phyloP scores from a whole-genome alignment of 2,329 filamentous ascomycete genomes.

The Xylaria sp. region DNA sequence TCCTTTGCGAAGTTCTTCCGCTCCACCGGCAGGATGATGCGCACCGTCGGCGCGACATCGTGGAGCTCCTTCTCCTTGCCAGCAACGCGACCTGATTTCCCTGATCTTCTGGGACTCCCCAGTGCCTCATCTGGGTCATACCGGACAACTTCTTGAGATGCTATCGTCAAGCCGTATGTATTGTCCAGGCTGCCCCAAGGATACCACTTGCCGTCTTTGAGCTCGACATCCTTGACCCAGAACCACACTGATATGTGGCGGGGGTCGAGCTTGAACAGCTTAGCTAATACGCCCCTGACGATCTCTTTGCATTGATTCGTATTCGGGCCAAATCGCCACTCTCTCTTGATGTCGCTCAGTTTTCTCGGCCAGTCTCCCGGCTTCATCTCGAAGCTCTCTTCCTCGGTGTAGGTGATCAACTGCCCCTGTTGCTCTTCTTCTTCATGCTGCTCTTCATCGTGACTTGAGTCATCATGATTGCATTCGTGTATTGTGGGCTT shows the following conservation, averaged over 20 bases:
- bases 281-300: conserved; percentile 23
- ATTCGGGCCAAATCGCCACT: conserved; percentile 28
- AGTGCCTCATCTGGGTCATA: conserved; percentile 26
- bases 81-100: background rate
- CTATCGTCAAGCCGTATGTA: conserved; percentile 28
- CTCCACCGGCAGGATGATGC: conserved; percentile 29
- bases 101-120: conserved; percentile 1
- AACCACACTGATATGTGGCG: conserved; percentile 29
- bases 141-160: conserved; percentile 29
- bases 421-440: conserved; percentile 1
- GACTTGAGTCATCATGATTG: background rate
- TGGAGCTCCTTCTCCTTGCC: conserved; percentile 28
- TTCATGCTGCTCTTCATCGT: conserved; percentile 16
- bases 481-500: conserved; percentile 15
- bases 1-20: conserved; percentile 27
- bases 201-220: conserved; percentile 31
- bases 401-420: conserved; percentile 20
- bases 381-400: conserved; percentile 12
- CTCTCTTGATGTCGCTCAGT: conserved; percentile 26
- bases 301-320: conserved; percentile 29
- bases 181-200: conserved; percentile 34
- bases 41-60: conserved; percentile 33
- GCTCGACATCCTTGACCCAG: conserved; percentile 30
- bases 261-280: conserved; percentile 28
- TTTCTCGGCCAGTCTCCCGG: conserved; percentile 3